These are phyloP conservation scores for Neurospora pannonica DNA, from an alignment of 495 filamentous ascomycete species.

Conservation along the genomic window DNA sequence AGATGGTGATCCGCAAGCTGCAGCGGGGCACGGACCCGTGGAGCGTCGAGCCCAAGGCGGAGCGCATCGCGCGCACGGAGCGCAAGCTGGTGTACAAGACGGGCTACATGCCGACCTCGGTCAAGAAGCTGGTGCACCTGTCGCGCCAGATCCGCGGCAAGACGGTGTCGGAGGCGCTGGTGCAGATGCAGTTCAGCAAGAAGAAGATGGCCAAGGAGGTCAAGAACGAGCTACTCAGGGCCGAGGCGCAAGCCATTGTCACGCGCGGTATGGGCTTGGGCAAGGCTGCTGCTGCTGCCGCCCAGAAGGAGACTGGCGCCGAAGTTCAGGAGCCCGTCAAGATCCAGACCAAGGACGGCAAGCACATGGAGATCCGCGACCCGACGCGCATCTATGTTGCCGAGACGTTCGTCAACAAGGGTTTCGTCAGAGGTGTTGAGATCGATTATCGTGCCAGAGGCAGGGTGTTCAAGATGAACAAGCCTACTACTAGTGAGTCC, in stretches of 20 bases:
- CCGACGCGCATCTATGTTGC: slow-evolving; percentile 72
- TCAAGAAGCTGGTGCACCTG: slow-evolving; percentile 80
- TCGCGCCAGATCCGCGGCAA: slow-evolving; percentile 85
- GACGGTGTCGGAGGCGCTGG: slow-evolving; percentile 80
- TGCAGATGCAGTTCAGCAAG: slow-evolving; percentile 91
- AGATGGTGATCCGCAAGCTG: slow-evolving; percentile 67
- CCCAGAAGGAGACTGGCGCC: background rate
- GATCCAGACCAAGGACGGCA: slow-evolving; percentile 47
- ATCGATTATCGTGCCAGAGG: slow-evolving; percentile 63
- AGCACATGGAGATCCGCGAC: slow-evolving; percentile 55
- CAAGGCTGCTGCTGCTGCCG: slow-evolving; percentile 5
- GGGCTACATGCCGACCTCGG: slow-evolving; percentile 61
- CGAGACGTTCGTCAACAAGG: slow-evolving; percentile 84
- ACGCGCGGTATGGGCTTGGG: slow-evolving; percentile 79
- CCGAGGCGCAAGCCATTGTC: slow-evolving; percentile 68
- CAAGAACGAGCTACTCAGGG: slow-evolving; percentile 61
- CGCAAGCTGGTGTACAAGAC: slow-evolving; percentile 54
- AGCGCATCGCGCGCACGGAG: slow-evolving; percentile 64
- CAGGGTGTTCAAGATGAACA: slow-evolving; percentile 45
- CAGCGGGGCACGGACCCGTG: slow-evolving; percentile 35
- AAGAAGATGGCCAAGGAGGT: slow-evolving; percentile 88
- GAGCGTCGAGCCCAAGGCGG: slow-evolving; percentile 53
- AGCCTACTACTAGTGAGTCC: slow-evolving; percentile 63
- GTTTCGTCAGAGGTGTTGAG: slow-evolving; percentile 40
- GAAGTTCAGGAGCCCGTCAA: slow-evolving; percentile 18